Evolutionary conservation across 306 rosid genomes (phyloP), one percentile per base, ranked within the genome.

Genomic region (Medicago ruthenica): DNA sequence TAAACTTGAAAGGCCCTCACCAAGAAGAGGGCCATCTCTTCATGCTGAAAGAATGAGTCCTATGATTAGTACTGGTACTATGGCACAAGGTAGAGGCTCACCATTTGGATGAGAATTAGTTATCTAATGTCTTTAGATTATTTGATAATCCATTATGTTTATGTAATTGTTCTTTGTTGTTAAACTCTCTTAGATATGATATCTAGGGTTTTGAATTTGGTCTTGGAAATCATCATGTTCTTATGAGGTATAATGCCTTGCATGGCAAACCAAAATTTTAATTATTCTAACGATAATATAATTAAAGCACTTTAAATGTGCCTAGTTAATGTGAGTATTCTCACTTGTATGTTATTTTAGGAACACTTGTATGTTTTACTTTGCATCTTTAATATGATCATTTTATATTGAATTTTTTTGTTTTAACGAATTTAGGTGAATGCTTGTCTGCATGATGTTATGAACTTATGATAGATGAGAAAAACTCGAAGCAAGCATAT

Each of bases 1-100:
- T 58, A 58, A 90, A 74, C 97, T 90, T 5, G 97, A 92, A 82
- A 88, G 92, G 87, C 93, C 91, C 1, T 92, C 97, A 9, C 97
- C 97, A 6, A 80, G 92, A 80, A 81, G 97, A 60, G 85, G 74
- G 8, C 72, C 48, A 16, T 47, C 41, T 13, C 77, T 79, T 75
- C 84, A 77, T 2, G 77, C 79, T 1, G 92, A 91, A 48, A 83
- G 97, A 83, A 89, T 90, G 88, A 92, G 81, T 82, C 93, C 96
- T 45, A 90, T 90, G 88, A 90, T 88, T 61, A 90, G 82, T 18
- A 58, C 86, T 2, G 83, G 87, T n/a, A 47, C 83, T 77, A 44
- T 86, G 75, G 80, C 84, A 78, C 91, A 85, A 87, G 93, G 88
- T 78, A 83, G 96, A 80, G 81, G 61, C 74, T 88, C 93, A 67